Base-by-base conservation (phyloP, 805 yeast species). In the Ogataea angusta region DNA sequence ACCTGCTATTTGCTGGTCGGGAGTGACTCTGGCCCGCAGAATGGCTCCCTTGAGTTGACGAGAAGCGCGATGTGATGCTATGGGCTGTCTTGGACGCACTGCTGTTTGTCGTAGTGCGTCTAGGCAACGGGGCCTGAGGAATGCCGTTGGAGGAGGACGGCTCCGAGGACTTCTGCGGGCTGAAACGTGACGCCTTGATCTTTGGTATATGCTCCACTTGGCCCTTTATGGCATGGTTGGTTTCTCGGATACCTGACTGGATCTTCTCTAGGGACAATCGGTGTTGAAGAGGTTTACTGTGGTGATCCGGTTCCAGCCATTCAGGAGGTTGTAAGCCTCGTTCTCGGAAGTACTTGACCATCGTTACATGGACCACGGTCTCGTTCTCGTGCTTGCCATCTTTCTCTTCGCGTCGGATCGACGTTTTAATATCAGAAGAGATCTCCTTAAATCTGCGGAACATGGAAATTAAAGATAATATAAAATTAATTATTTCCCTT, bases 351-450 rank as follows among this genome's bases (percentile, higher is more conserved):
- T 42, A 60, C 17, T 46, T 54, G 9, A 61, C 49, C 23, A 66
- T 34, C 0, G 69, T 60, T 19, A 47, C 51, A 32, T 61, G 62
- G 1, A 66, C 63, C 25, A 58, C 52, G 0, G 70, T 66, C 17
- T 59, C 62, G 10, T 55, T 53, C 36, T 63, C 68, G 2, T 49
- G 42, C 13, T 47, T 53, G 4, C 68, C 67, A 43, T 64, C 69
- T n/a, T 52, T 49, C 32, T 65, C 69, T 30, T 54, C 56, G n/a
- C 47, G 45, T 64, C 63, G 42, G 41, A 49, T 32, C 21, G 36
- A 35, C 3, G 54, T 42, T 30, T 49, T 53, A 14, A 53, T 41
- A 10, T 53, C 57, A 1, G 53, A 31, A 4, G 51, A 46, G 10
- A 52, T 15, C 16, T 49, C 56, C 28, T 52, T 54, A 22, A 59